Evolutionary conservation across 1,139 yeast genomes (phyloP).

Genomic region (Candida pseudoviswanathii): DNA sequence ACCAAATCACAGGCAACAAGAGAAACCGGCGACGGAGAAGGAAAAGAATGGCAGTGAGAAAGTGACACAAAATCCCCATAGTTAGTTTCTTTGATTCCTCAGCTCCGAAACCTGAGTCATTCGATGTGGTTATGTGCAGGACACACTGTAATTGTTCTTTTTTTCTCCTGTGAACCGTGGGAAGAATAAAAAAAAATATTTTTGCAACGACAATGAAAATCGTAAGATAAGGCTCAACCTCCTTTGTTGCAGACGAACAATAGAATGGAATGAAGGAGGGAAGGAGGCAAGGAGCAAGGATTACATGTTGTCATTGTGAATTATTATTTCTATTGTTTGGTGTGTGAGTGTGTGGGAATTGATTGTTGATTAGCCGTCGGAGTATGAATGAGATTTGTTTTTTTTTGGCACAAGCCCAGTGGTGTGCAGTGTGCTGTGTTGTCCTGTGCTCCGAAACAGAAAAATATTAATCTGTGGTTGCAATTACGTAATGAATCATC

Average conservation of each 20-base stretch:
- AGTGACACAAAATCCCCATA: neutral
- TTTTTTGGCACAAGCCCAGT: too few species aligned
- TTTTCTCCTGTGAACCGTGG: neutral
- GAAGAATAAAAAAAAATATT: neutral
- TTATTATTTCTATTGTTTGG: too few species aligned
- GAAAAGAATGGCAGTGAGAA: neutral
- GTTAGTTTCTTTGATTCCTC: neutral
- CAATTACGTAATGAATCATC: constrained; percentile 4
- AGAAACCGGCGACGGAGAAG: too few species aligned
- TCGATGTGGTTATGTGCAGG: constrained; percentile 2
- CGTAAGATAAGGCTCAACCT: neutral
- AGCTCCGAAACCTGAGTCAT: constrained; percentile 4
- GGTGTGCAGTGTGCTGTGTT: too few species aligned
- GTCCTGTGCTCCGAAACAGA: neutral
- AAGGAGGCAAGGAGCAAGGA: too few species aligned
- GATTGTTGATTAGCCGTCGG: too few species aligned
- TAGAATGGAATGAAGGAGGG: neutral
- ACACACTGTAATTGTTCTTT: neutral
- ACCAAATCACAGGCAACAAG: neutral
- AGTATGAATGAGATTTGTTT: too few species aligned
- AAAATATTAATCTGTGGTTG: neutral
- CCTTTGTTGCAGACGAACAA: neutral
- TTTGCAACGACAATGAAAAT: neutral
- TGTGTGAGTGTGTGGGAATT: too few species aligned
- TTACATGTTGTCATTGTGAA: too few species aligned